Evolutionary conservation across 345 rosid genomes (phyloP), one percentile per base, ranked within the genome.

Genomic region (Brassica carinata): DNA sequence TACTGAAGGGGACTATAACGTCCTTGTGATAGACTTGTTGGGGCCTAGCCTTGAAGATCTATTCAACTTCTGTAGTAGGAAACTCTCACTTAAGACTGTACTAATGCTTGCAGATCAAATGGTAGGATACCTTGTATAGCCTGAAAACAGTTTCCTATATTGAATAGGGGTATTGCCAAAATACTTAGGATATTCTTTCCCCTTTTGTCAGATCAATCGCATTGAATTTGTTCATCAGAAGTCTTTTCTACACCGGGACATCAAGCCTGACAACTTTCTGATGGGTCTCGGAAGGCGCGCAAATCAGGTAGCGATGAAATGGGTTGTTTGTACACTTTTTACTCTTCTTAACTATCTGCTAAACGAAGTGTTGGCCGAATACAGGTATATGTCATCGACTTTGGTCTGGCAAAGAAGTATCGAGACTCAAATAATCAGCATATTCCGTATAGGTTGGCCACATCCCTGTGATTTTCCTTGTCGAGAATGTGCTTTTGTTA

Each of bases 31-130:
- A 83, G 96, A 91, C 87, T 87, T 93, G 72, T 77, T 93, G 84
- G 98, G 98, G 71, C 98, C 96, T 67, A 93, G 98, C 86, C 98
- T 93, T 69, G 96, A 93, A 87, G 96, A 93, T 83, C 84, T 93
- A 83, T 93, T 93, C 85, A 91, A 90, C 88, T 90, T 93, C 76
- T 93, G 96, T 77, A 88, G 91, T 76, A 86, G 98, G 76, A 93
- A 93, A 85, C 85, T 93, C 66, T 91, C 96, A 70, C 87, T 93
- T 64, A 91, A 93, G 89, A 91, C 98, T 67, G 96, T 93, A 34
- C 89, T 93, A 67, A 89, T 93, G 98, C 96, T 93, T 84, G 96
- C 98, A 10, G 98, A 93, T 84, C 98, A 93, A 84, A 93, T 93
- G 98, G 98, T 91, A 86, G 73, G 82, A 77, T 78, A 79, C 71